Conservation (phyloP, 2,329 filamentous ascomycete species). For the Dryadomyces sulphureus region DNA sequence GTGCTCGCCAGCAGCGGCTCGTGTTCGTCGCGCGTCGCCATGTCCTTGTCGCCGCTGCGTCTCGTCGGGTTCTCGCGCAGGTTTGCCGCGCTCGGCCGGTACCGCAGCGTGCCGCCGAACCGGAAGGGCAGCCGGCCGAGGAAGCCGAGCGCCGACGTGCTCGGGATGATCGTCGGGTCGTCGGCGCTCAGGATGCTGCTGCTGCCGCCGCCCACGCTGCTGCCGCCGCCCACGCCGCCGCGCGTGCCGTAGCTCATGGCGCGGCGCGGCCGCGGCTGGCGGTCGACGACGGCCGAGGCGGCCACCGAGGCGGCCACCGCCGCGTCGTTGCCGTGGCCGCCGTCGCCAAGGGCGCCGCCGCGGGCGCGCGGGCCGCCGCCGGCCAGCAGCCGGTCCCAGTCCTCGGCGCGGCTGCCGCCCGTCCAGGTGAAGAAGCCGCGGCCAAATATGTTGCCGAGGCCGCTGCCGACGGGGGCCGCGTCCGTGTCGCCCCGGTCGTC, state of each 20-base stretch:
- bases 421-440: constrained; percentile 59
- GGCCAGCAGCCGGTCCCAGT: constrained; percentile 70
- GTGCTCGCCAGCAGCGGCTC: constrained; percentile 49
- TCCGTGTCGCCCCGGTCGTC: constrained; percentile 15
- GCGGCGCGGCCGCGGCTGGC: constrained; percentile 55
- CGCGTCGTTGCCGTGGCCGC: constrained; percentile 13
- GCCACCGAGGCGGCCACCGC: neutral
- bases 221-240: neutral
- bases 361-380: constrained; percentile 34
- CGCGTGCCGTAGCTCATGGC: constrained; percentile 79
- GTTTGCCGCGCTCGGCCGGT: constrained; percentile 83
- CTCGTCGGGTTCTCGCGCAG: constrained; percentile 64
- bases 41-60: constrained; percentile 11
- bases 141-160: constrained; percentile 74
- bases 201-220: constrained; percentile 21
- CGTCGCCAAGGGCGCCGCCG: constrained; percentile 15
- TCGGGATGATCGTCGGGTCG: constrained; percentile 83
- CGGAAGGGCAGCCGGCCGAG: constrained; percentile 72
- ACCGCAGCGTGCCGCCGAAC: constrained; percentile 66
- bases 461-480: constrained; percentile 17
- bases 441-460: constrained; percentile 23
- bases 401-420: constrained; percentile 44
- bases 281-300: constrained; percentile 25
- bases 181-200: constrained; percentile 29
- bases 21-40: constrained; percentile 32